phyloP scores from a whole-genome alignment of 805 yeast genomes.

The Kuraishia cidri region DNA sequence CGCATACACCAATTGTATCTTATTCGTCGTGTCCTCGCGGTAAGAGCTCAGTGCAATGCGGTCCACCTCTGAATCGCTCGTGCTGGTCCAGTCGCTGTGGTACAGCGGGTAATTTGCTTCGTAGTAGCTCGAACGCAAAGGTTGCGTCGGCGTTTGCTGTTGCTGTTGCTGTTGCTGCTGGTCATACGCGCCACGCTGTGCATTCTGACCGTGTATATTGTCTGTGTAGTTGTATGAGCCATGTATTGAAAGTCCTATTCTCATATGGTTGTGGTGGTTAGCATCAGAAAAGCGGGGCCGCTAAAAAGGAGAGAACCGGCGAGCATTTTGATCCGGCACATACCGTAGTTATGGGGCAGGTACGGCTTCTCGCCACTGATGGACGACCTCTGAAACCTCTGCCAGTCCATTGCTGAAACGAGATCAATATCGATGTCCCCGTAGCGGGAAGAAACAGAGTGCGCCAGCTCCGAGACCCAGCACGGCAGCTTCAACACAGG shows the following conservation, averaged over 20 bases:
- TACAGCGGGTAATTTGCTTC: constrained; percentile 42
- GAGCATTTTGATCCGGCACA: too few relatives aligned
- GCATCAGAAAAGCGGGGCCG: too few relatives aligned
- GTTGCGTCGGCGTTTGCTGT: not conserved
- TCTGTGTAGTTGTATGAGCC: too few relatives aligned
- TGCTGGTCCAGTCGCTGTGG: constrained; percentile 41
- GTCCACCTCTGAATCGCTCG: constrained; percentile 26
- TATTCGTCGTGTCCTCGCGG: constrained; percentile 69
- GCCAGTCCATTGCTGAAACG: constrained; percentile 5
- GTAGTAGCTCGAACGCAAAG: constrained; percentile 26
- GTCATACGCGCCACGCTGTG: not conserved
- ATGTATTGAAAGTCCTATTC: too few relatives aligned
- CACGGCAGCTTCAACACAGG: too few relatives aligned
- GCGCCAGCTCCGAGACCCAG: too few relatives aligned
- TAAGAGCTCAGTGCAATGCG: constrained; percentile 66
- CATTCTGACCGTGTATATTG: not conserved
- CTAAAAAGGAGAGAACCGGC: too few relatives aligned
- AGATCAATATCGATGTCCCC: too few relatives aligned
- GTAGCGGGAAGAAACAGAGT: too few relatives aligned
- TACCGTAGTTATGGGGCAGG: constrained; percentile 6
- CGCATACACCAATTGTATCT: constrained; percentile 43
- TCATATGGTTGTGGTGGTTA: too few relatives aligned
- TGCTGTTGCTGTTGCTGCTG: not conserved
- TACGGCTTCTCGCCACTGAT: constrained; percentile 18
- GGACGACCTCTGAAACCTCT: constrained; percentile 14